Base-by-base conservation (phyloP, 306 rosid genomes). In the Vicia villosa region DNA sequence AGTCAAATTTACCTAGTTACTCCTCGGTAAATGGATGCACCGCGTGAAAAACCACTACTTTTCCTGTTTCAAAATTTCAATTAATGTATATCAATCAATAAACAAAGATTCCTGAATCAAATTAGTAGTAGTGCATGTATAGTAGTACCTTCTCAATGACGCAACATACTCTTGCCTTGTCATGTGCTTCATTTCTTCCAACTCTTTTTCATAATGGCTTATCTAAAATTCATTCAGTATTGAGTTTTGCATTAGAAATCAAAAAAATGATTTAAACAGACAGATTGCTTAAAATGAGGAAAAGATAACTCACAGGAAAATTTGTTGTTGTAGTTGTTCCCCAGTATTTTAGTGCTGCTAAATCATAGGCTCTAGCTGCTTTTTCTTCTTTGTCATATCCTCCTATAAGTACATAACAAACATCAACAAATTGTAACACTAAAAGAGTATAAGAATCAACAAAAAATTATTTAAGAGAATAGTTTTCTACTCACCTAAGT, bases 311-410 rank as follows among this genome's bases (percentile, higher is more conserved):
- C 80, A 92, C 97, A 8, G 97, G 97, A 32, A 92, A 92, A 78
- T 92, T 92, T 34, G 97, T 92, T 34, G 97, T 92, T 8, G 97
- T 92, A 5, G 96, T 89, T 75, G 95, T 81, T 46, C 97, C 97
- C 97, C 97, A 92, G 57, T 92, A 92, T 79, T 92, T 92, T 36
- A 92, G 80, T 66, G 97, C 97, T 55, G 97, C 97, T 52, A 92
- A 81, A 81, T 92, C 97, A 28, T 92, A 92, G 66, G 97, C 89
- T 78, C 96, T 87, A 26, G 97, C 97, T 66, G 96, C 97, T 68
- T 92, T 92, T 56, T 92, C 96, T 87, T 92, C 97, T 79, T 89
- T 92, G 77, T 92, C 97, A 87, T 92, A 92, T 34, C 96, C 97
- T 38, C 97, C 97, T 91, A 54, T 10, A 74, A 30, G 21, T 34